Evolutionary conservation across 2,329 filamentous ascomycete genomes (phyloP).

Genomic region (Rutstroemia sp.): DNA sequence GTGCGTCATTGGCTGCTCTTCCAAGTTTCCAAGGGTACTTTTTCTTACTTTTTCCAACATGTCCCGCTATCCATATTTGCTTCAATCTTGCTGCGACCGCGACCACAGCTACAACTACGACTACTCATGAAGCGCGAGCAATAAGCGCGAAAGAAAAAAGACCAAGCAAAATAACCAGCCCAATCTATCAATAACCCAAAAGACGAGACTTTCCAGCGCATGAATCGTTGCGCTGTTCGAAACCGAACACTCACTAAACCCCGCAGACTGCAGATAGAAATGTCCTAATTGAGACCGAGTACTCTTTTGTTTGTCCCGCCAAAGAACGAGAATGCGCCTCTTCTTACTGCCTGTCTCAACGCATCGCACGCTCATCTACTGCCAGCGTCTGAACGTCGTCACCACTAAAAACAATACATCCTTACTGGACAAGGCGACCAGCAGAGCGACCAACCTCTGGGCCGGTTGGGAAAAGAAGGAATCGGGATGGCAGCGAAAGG

Average conservation of each 20-base stretch:
- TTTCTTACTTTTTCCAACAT: no score
- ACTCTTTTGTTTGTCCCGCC: background rate
- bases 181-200: no score
- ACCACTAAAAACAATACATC: constrained; percentile 42
- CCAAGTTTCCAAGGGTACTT: no score
- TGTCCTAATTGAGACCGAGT: background rate
- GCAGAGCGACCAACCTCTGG: constrained; percentile 72
- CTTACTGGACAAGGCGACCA: constrained; percentile 59
- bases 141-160: no score
- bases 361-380: constrained; percentile 84
- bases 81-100: no score
- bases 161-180: no score
- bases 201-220: background rate
- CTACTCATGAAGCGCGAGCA: no score
- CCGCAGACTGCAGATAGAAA: background rate
- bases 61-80: no score
- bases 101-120: no score
- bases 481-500: constrained; percentile 77
- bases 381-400: constrained; percentile 61
- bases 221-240: background rate
- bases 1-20: no score
- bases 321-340: constrained; percentile 61
- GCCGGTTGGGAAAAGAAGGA: constrained; percentile 79
- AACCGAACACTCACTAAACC: background rate
- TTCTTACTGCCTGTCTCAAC: constrained; percentile 92